A percentile compares a stretch with the other conserved stretches of the same genome.
phyloP scores from a whole-genome alignment of 2,329 filamentous ascomycete genomes.

The Venturia aucupariae region DNA sequence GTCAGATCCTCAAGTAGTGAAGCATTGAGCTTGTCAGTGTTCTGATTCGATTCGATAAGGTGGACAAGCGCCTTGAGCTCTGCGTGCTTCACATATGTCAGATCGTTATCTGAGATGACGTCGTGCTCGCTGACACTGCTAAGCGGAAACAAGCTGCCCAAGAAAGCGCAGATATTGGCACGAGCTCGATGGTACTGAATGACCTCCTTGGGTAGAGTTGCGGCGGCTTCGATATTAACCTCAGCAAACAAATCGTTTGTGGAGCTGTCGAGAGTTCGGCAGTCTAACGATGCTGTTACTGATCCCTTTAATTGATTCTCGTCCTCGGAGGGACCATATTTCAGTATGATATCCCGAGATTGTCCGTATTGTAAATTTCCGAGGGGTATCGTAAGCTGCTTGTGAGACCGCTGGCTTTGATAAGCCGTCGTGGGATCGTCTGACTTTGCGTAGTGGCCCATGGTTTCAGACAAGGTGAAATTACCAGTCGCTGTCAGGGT shows the following conservation, averaged over 20 bases:
- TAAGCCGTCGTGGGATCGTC: background rate
- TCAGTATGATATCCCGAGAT: slow-evolving; percentile 46
- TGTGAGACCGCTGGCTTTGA: background rate
- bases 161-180: slow-evolving; percentile 40
- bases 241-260: background rate
- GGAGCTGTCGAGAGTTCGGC: slow-evolving; percentile 3
- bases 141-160: slow-evolving; percentile 38
- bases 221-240: background rate
- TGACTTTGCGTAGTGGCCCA: slow-evolving; percentile 9
- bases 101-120: background rate
- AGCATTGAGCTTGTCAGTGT: slow-evolving; percentile 33
- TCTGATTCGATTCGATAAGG: slow-evolving; percentile 11
- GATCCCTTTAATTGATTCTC: background rate
- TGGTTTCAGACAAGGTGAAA: slow-evolving; percentile 8
- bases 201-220: background rate
- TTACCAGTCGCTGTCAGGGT: slow-evolving; percentile 23
- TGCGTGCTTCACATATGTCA: background rate
- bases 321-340: background rate
- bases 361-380: slow-evolving; percentile 53
- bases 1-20: slow-evolving; percentile 43
- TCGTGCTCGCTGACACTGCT: slow-evolving; percentile 30
- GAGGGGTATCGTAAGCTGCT: slow-evolving; percentile 32
- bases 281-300: slow-evolving; percentile 11
- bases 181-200: slow-evolving; percentile 43
- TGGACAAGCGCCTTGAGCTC: background rate